Base-by-base conservation (phyloP, 495 filamentous ascomycete genomes). In the Xylaria intraflava region DNA sequence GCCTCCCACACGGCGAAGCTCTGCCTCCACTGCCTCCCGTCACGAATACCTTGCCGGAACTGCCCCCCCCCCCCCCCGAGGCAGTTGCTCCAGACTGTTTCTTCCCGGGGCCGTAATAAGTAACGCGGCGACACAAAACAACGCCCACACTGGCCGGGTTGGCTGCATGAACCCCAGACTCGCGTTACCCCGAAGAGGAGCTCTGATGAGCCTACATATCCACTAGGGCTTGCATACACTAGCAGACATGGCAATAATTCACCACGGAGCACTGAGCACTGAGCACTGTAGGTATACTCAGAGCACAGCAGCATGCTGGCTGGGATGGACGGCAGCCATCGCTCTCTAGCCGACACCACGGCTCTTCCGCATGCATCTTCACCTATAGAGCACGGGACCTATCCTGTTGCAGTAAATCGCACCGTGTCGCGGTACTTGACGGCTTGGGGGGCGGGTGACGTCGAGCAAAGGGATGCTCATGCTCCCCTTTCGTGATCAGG, bases 101-200 rank as follows among this genome's bases (percentile, higher is more conserved):
- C 47, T 38, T 0, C 46, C 31, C n/a, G n/a, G n/a, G n/a, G n/a
- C n/a, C n/a, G n/a, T 46, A 46, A 31, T 19, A 41, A 31, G 38
- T 29, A 38, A 27, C 41, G 50, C 50, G n/a, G 50, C 50, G 10
- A 53, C 41, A 23, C 51, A 53, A 53, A n/a, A 46, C 4, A 46
- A 53, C 51, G 43, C 43, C 51, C 33, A 24, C 27, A 40, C 51
- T 46, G 51, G 51, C 42, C 43, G 33, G 42, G 41, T 31, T 53
- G 16, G 51, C 35, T 53, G 51, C 51, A 53, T 53, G 51, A 53
- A 53, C 51, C 50, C 42, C 51, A 46, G 51, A 46, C 51, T 46
- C 22, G 49, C 49, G 38, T 46, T 44, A 29, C 43, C 27, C 43
- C 43, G 43, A 46, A 27, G 2, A 46, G 12, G 35, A 14, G 8